Base-by-base conservation (phyloP, 768 basidiomycete genomes). In the Sporobolomyces phaffii region DNA sequence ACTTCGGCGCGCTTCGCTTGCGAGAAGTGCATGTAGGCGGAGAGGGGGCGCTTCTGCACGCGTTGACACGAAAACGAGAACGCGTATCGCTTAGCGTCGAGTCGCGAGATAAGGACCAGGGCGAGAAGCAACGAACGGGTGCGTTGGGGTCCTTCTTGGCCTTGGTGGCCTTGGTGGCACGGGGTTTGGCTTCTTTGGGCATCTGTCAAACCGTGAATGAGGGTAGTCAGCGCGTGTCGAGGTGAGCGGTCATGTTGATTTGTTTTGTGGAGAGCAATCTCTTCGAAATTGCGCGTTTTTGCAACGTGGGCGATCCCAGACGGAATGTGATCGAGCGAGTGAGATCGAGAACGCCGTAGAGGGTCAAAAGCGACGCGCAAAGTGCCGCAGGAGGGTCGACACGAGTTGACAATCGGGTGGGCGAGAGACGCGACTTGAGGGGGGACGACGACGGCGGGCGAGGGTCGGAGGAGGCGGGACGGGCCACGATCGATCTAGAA, bases 11-110 rank as follows among this genome's bases (percentile, higher is more conserved):
- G 84, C 89, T 90, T 88, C 78, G 91, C 93, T 78, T 92, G 89
- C 74, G 85, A 87, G 83, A 97, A 98, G 87, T 92, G 92, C 94
- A 98, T 96, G 82, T 96, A 98, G 44, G 94, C 91, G 34, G 92
- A 96, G 50, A 96, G 83, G 0, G 90, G 88, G 60, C 92, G 86
- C 81, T 97, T 96, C 66, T 68, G 66, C 20, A 10, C 9, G 43
- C 3, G 24, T 6, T n/a, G n/a, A n/a, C 17, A 38, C 2, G 26
- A n/a, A n/a, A n/a, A n/a, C n/a, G n/a, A n/a, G 40, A 13, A 31
- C 28, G 56, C 17, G 49, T 20, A 15, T 8, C n/a, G n/a, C n/a
- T n/a, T 20, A 44, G 18, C 18, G 44, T n/a, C 9, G 3, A 28
- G 17, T 44, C 47, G 50, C 15, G 41, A 29, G 38, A 7, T 5